phyloP scores from a whole-genome alignment of 495 filamentous ascomycete genomes.

The Penicillium riverlandense region DNA sequence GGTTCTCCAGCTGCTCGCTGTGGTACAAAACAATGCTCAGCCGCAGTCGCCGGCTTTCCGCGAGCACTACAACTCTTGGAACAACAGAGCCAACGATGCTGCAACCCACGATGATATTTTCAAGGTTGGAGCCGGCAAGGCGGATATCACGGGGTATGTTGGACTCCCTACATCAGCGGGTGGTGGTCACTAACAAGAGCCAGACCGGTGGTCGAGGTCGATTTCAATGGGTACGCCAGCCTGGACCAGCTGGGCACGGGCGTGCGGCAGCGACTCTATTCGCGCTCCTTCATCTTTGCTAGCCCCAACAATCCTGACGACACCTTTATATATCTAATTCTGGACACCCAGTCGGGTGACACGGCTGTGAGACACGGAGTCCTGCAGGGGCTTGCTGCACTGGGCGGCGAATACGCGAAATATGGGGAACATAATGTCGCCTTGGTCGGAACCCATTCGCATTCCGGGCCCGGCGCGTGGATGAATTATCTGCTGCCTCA shows the following conservation, averaged over 20 bases:
- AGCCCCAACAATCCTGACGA: slow-evolving; percentile 56
- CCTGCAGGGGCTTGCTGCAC: slow-evolving; percentile 55
- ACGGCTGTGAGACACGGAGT: slow-evolving; percentile 86
- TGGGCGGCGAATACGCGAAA: slow-evolving; percentile 62
- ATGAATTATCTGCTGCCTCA: slow-evolving; percentile 94
- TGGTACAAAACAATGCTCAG: slow-evolving; percentile 10
- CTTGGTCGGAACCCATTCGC: slow-evolving; percentile 88
- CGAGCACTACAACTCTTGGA: slow-evolving; percentile 16
- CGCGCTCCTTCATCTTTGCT: slow-evolving; percentile 84
- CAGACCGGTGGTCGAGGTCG: slow-evolving; percentile 80
- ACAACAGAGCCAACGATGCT: slow-evolving; percentile 12
- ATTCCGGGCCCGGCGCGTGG: slow-evolving; percentile 90
- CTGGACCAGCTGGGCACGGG: slow-evolving; percentile 80
- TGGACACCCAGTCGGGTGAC: slow-evolving; percentile 86
- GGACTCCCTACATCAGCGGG: not conserved
- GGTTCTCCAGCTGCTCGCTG: slow-evolving; percentile 22
- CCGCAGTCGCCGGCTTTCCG: slow-evolving; percentile 7
- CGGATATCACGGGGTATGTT: slow-evolving; percentile 81
- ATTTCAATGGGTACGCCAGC: slow-evolving; percentile 90
- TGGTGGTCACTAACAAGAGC: not conserved
- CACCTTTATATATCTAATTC: slow-evolving; percentile 80
- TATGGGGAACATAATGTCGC: slow-evolving; percentile 85
- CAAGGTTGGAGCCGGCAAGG: slow-evolving; percentile 85
- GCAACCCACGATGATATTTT: slow-evolving; percentile 46
- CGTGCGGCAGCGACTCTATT: slow-evolving; percentile 82